Conservation (phyloP, 495 filamentous ascomycete genomes). For the Penicillium nucicola region DNA sequence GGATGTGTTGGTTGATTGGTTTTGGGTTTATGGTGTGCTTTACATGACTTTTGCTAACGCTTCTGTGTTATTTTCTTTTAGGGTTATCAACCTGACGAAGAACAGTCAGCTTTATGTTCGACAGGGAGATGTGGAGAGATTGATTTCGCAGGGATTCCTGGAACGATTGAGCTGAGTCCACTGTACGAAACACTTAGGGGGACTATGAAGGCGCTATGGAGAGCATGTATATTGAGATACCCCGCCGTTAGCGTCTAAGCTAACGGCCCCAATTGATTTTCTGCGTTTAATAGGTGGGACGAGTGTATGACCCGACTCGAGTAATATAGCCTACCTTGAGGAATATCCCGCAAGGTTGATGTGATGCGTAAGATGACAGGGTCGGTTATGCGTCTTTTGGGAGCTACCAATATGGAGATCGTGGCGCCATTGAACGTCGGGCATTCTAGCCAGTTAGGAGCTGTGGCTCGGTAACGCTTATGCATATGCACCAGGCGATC, state of each 20-base stretch:
- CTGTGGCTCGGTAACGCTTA: too few relatives aligned
- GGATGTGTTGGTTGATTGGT: neutral
- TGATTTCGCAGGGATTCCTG: slow-evolving; percentile 96
- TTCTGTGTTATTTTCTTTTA: slow-evolving; percentile 28
- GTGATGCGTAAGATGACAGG: too few relatives aligned
- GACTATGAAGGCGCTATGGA: slow-evolving; percentile 1
- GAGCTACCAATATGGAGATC: neutral
- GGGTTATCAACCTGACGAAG: slow-evolving; percentile 93
- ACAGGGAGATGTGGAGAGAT: slow-evolving; percentile 90
- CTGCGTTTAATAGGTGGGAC: slow-evolving; percentile 1
- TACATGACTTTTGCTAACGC: slow-evolving; percentile 1
- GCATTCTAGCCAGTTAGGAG: too few relatives aligned
- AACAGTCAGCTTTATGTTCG: slow-evolving; percentile 98
- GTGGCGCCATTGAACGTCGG: too few relatives aligned
- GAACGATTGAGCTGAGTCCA: slow-evolving; percentile 86
- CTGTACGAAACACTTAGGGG: too few relatives aligned
- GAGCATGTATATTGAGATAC: slow-evolving; percentile 9
- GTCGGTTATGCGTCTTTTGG: neutral
- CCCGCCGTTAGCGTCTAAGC: slow-evolving; percentile 1
- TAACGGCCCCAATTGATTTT: slow-evolving; percentile 5
- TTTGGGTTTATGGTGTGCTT: neutral
- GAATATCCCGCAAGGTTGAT: too few relatives aligned
- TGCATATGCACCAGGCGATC: too few relatives aligned
- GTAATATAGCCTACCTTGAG: too few relatives aligned
- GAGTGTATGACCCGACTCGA: neutral